Base-by-base conservation (phyloP, 305 asterid species). In the Rubia balearica region DNA sequence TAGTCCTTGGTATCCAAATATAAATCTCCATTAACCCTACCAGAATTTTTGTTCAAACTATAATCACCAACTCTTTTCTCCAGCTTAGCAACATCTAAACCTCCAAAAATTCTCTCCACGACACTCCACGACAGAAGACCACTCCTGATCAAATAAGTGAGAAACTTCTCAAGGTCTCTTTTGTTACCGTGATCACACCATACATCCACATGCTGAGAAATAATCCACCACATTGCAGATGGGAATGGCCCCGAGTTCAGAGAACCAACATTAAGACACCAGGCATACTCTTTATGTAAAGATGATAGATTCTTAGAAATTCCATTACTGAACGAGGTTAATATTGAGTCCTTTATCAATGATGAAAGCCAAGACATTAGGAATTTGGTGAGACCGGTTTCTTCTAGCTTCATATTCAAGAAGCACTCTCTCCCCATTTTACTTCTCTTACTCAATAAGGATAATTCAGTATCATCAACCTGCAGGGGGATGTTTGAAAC, bases 111-210 rank as follows among this genome's bases (percentile, higher is more conserved):
- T 30, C 36, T 30, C 36, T 30, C 36, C 2, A 3, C 1, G 2
- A 30, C 2, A 3, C 36, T 3, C 65, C 73, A 74, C 82, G 73
- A 70, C 67, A 87, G 81, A 80, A 81, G 64, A 68, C 85, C 85
- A 64, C 81, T 80, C 75, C 69, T 76, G 70, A 93, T 82, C 70
- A 89, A 74, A 76, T 72, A 80, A 13, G 81, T 72, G 45, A 93
- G 76, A 80, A 89, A 88, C 65, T 79, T 83, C 83, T 83, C 89
- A 79, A 84, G 78, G 72, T 88, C 87, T 81, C 85, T 93, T 82
- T 86, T 89, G 62, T 84, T 69, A 85, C 96, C 91, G 87, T 86
- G 86, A 69, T 79, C 65, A 76, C 88, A 83, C 97, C 98, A 93
- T 62, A 89, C 78, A 84, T 93, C 97, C 77, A 85, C 80, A 74